These are phyloP conservation scores for Novymonas esmeraldas DNA, from an alignment of 208 protist genomes.

Conservation along the genomic window DNA sequence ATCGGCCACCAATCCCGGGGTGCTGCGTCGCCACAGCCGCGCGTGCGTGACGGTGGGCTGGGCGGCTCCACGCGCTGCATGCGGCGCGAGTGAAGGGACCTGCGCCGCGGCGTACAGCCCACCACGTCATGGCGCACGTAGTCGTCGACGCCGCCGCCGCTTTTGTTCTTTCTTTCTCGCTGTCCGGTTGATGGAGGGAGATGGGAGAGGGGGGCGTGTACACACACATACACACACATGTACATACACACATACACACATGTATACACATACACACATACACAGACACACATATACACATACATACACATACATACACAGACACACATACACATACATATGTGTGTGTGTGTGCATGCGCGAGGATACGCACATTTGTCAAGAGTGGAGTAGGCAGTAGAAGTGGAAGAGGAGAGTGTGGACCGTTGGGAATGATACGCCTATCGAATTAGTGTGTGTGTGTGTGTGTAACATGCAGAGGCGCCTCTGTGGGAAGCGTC, in stretches of 20 bases:
- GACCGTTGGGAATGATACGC: too few relatives aligned
- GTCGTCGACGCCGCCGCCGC: too few relatives aligned
- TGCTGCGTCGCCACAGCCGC: background rate
- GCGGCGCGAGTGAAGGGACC: background rate
- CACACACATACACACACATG: background rate
- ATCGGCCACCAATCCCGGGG: too few relatives aligned
- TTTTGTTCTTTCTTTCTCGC: slow-evolving; percentile 10
- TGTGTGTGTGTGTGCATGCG: too few relatives aligned
- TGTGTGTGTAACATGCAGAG: too few relatives aligned
- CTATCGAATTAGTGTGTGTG: too few relatives aligned
- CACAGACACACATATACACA: background rate
- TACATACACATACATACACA: slow-evolving; percentile 4
- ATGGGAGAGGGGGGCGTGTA: too few relatives aligned
- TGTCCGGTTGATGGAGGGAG: too few relatives aligned
- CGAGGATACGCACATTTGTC: too few relatives aligned
- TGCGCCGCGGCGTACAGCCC: background rate
- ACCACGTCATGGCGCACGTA: slow-evolving; percentile 3
- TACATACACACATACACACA: background rate
- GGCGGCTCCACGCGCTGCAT: background rate
- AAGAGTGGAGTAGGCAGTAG: too few relatives aligned
- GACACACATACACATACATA: background rate
- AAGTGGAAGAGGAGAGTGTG: too few relatives aligned
- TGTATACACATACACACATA: background rate
- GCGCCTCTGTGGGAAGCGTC: too few relatives aligned
- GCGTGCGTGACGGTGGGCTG: background rate